Base-by-base conservation (phyloP, 495 filamentous ascomycete genomes). In the Penicillium herquei region DNA sequence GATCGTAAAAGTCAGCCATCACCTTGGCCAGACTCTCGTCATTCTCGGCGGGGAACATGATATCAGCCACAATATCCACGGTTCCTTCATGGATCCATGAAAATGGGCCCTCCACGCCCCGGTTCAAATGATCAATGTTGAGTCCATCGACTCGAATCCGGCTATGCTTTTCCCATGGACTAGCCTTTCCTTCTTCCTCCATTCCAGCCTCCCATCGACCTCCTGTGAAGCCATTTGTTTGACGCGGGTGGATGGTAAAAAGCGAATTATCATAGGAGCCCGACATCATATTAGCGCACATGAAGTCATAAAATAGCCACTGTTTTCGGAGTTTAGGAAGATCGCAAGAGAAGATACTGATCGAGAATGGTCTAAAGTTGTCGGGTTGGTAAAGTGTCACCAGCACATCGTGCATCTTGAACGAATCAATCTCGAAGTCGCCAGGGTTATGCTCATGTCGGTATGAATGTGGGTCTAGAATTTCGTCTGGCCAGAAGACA, bases 21-120 rank as follows among this genome's bases (percentile, higher is more conserved):
- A 97, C 89, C 69, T 96, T 96, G 8, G 88, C 86, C 48, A 98
- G 84, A 56, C 91, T 88, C 57, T 91, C 89, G 47, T 96, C 87
- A 40, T 84, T 84, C 31, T 96, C 94, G 3, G 83, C 80, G 3
- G 94, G 94, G 57, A 98, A 87, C 84, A 94, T 89, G 51, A 98
- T 84, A 59, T 98, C 95, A 6, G 95, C 90, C 14, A 97, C 88
- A 51, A 98, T 96, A 66, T 98, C 95, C 39, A 98, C 94, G 49
- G 89, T 92, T 7, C 94, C 94, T 70, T 96, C 89, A 63, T 93
- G 86, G 39, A 98, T 98, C 94, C 94, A 98, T 0, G 90, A 92
- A 67, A 98, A 98, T 0, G 92, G 94, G 0, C 94, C 95, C 57
- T 94, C 85, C 6, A 96, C 88, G 32, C 94, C 93, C 34, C 91